These are phyloP conservation scores for Dichotomocladium elegans DNA, from an alignment of 371 early-diverging fungal species.

Conservation along the genomic window DNA sequence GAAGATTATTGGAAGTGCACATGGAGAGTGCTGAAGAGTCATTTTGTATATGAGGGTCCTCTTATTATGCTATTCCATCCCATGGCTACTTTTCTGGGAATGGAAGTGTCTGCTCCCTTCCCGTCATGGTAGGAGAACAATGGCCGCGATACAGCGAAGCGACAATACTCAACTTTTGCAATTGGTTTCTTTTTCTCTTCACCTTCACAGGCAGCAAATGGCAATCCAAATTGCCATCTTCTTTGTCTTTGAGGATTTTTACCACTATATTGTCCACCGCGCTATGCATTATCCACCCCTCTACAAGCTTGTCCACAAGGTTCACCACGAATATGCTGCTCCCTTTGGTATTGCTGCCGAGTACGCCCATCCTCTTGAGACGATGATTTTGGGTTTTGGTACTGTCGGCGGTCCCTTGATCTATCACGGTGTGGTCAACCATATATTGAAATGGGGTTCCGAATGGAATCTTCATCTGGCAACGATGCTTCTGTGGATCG, in stretches of 20 bases:
- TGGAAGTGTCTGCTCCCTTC: constrained; percentile 81
- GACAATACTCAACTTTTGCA: too few relatives aligned
- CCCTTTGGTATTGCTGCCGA: constrained; percentile 89
- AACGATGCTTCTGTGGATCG: constrained; percentile 79
- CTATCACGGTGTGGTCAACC: constrained; percentile 21
- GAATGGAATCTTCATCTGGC: constrained; percentile 72
- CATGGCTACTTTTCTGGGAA: constrained; percentile 74
- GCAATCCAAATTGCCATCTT: constrained; percentile 63
- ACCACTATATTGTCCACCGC: constrained; percentile 82
- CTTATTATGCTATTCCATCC: constrained; percentile 87
- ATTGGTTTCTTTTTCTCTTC: background rate
- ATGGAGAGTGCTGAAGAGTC: constrained; percentile 64
- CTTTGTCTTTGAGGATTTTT: constrained; percentile 80
- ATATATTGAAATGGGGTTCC: constrained; percentile 9
- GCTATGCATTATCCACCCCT: constrained; percentile 83
- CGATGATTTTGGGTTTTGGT: constrained; percentile 71
- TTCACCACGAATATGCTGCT: constrained; percentile 90
- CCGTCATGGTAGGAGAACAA: constrained; percentile 78
- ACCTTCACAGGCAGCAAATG: constrained; percentile 21
- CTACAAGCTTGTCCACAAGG: constrained; percentile 89
- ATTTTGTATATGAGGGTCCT: constrained; percentile 80
- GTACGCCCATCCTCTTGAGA: constrained; percentile 84
- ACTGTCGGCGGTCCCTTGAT: constrained; percentile 73
- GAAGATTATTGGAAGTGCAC: constrained; percentile 76
- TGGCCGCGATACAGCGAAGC: too few relatives aligned